Conservation (phyloP, 352 stramenopile genomes). For the Aphanomyces invadans region DNA sequence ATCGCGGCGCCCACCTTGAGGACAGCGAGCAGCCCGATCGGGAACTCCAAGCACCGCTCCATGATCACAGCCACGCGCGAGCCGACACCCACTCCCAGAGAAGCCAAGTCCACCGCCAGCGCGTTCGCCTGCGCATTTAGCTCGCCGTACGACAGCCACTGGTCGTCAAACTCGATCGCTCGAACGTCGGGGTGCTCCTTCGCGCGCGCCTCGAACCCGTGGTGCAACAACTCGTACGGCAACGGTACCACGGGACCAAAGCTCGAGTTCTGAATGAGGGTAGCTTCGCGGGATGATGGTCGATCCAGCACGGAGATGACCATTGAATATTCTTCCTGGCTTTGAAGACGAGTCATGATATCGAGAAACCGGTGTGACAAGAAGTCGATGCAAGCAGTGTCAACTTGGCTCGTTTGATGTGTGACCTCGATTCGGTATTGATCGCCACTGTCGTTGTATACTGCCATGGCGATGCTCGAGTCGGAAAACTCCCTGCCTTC, state of each 20-base stretch:
- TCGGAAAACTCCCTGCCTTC: too few relatives aligned
- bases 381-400: too few relatives aligned
- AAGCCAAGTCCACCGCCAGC: conserved; percentile 25
- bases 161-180: conserved; percentile 20
- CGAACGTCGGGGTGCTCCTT: conserved; percentile 26
- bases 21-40: conserved; percentile 84
- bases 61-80: conserved; percentile 39
- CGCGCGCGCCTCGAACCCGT: not conserved
- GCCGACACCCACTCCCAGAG: conserved; percentile 36
- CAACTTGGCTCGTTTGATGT: too few relatives aligned
- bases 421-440: too few relatives aligned
- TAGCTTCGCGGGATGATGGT: not conserved
- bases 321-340: not conserved
- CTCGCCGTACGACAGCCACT: conserved; percentile 29
- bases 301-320: not conserved
- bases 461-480: too few relatives aligned
- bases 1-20: conserved; percentile 90
- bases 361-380: too few relatives aligned
- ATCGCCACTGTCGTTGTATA: too few relatives aligned
- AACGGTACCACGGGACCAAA: not conserved
- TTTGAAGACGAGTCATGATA: too few relatives aligned
- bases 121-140: conserved; percentile 29
- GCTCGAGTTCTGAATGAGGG: not conserved
- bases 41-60: conserved; percentile 88
- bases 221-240: not conserved